Base-by-base conservation (phyloP, 441 rosid genomes). In the Erodium texanum region DNA sequence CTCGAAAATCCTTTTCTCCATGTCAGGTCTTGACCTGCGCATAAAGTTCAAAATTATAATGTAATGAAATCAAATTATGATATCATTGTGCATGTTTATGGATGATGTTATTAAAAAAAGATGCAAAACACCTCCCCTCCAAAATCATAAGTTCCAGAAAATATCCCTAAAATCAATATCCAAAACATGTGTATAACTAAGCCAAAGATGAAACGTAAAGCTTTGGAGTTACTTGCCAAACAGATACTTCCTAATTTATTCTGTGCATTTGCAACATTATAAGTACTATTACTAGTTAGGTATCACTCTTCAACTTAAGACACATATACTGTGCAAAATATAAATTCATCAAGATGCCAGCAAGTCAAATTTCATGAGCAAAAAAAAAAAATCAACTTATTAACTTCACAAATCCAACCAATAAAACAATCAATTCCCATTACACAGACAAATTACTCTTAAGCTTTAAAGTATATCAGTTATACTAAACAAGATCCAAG, bases 1-100 rank as follows among this genome's bases (percentile, higher is more conserved):
- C 29, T 76, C 76, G 58, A 73, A 76, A 29, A 71, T 66, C 71
- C 68, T 76, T 70, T 70, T 75, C 65, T 77, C 80, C 4, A 59
- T 69, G 66, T 76, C 82, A 74, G 73, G 79, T 73, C 85, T 84
- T 68, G 88, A 78, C 84, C 89, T 86, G 78, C 69, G 69, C 71
- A 48, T 56, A 34, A 73, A 61, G 65, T 14, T 18, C 65, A 65
- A 67, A 52, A 62, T 34, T 24, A 15, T 23, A 20, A 70, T 36
- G 24, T 22, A 27, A 66, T 59, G 15, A 66, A 48, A 64, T 8
- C 19, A 11, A 64, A 65, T 18, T 8, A 56, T 56, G 62, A 18
- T 56, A 56, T 56, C 24, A 2, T 20, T 14, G 5, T 56, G 22
- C 14, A 19, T 56, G 62, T 10, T 20, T 20, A 20, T 19, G 19